These are phyloP conservation scores for Hymenoscyphus infarciens DNA, from an alignment of 2,329 filamentous ascomycete genomes.

Conservation along the genomic window DNA sequence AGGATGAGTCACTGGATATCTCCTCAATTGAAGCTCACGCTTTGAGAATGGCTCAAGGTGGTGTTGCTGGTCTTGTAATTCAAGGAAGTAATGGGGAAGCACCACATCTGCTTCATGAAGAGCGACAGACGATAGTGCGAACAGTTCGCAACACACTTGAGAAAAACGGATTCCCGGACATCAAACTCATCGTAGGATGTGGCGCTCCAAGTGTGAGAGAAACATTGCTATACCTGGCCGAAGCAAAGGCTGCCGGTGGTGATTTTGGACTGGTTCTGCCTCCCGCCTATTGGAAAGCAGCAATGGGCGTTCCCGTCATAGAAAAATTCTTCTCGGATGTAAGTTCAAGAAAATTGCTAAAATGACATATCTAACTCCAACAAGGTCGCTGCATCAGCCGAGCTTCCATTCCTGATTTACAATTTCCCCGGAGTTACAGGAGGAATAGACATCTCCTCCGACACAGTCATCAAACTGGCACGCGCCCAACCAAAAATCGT, in stretches of 20 bases:
- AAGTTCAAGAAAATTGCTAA: no score
- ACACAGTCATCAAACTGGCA: constrained; percentile 52
- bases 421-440: constrained; percentile 58
- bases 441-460: constrained; percentile 56
- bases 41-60: constrained; percentile 57
- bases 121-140: constrained; percentile 59
- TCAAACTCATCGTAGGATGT: constrained; percentile 67
- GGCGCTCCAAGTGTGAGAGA: constrained; percentile 66
- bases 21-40: constrained; percentile 49
- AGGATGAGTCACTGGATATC: constrained; percentile 53
- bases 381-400: constrained; percentile 51
- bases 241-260: constrained; percentile 61
- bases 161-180: constrained; percentile 48
- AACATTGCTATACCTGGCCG: constrained; percentile 61
- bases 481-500: constrained; percentile 71
- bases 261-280: constrained; percentile 66
- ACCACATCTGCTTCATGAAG: constrained; percentile 63
- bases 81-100: constrained; percentile 74
- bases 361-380: no score
- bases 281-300: constrained; percentile 59
- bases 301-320: constrained; percentile 42
- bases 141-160: constrained; percentile 60
- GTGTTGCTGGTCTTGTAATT: constrained; percentile 63
- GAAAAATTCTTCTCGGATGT: constrained; percentile 46
- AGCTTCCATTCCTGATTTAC: constrained; percentile 59